Conservation (phyloP, 768 basidiomycete species). For the Tulasnella sp. region DNA sequence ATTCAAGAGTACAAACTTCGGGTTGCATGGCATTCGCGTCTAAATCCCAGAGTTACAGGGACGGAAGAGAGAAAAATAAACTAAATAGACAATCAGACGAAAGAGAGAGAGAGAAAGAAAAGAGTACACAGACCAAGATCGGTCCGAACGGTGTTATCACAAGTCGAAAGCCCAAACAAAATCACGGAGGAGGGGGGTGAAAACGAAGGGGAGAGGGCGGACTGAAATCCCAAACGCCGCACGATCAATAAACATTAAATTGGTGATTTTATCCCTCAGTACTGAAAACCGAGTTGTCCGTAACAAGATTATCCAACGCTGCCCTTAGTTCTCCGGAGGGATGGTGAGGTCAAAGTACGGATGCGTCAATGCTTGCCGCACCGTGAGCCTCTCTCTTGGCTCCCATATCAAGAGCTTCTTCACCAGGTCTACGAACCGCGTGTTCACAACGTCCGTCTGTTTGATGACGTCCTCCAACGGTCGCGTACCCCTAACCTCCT, state of each 20-base stretch:
- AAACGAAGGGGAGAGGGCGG: not conserved
- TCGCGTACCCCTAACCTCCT: slow-evolving; percentile 82
- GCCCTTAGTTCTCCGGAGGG: slow-evolving; percentile 11
- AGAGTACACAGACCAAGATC: not conserved
- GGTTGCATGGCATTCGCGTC: not conserved
- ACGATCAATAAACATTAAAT: not conserved
- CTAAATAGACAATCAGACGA: not conserved
- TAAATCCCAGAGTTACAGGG: not conserved
- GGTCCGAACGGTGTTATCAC: not conserved
- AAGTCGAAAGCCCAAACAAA: not conserved
- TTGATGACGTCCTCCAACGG: slow-evolving; percentile 77
- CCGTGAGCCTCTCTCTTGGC: slow-evolving; percentile 76
- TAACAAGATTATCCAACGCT: not conserved
- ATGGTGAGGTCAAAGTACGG: slow-evolving; percentile 51
- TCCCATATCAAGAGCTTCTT: slow-evolving; percentile 82
- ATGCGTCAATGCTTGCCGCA: slow-evolving; percentile 77
- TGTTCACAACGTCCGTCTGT: slow-evolving; percentile 58
- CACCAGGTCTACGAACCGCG: slow-evolving; percentile 79
- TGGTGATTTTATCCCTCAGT: not conserved
- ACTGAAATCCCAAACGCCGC: not conserved
- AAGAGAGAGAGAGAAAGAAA: not conserved
- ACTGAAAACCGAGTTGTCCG: not conserved
- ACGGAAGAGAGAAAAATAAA: not conserved
- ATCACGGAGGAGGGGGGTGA: not conserved
- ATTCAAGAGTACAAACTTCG: no score